A percentile compares a stretch with the other conserved stretches of the same genome.
phyloP scores from a whole-genome alignment of 2,329 filamentous ascomycete genomes.

The Plenodomus biglobosus region DNA sequence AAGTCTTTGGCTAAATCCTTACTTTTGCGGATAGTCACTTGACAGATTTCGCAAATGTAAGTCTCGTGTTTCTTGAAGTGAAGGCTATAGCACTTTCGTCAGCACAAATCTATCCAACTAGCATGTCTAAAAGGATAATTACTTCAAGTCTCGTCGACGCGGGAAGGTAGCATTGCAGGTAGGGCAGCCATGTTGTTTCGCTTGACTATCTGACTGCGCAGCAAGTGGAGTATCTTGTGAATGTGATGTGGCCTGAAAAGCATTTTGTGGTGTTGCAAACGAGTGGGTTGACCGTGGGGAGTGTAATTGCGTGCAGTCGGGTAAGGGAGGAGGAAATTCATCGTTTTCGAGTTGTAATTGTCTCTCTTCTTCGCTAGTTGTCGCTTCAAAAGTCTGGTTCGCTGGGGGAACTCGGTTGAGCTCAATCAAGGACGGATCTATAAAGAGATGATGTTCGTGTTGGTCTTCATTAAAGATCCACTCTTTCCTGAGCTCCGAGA shows the following conservation, averaged over 20 bases:
- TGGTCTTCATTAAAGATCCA: slow-evolving; percentile 1
- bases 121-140: background rate
- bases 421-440: slow-evolving; percentile 7
- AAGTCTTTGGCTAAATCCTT: slow-evolving; percentile 5
- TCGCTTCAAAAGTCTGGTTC: slow-evolving; percentile 1
- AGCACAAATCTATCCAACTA: background rate
- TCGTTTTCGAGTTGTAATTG: slow-evolving; percentile 4
- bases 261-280: background rate
- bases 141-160: slow-evolving; percentile 1
- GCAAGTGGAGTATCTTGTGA: slow-evolving; percentile 1
- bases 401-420: slow-evolving; percentile 4
- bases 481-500: slow-evolving; percentile 1
- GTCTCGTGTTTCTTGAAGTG: slow-evolving; percentile 4
- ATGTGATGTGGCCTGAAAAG: background rate
- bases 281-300: slow-evolving; percentile 6
- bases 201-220: background rate
- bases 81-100: background rate
- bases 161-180: background rate
- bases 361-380: slow-evolving; percentile 3
- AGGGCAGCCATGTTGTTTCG: background rate
- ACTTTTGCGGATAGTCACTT: background rate
- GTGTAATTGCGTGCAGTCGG: slow-evolving; percentile 2
- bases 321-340: slow-evolving; percentile 5
- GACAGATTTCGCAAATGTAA: slow-evolving; percentile 1
- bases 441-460: slow-evolving; percentile 3